Evolutionary conservation across 2,329 filamentous ascomycete species (phyloP).

Genomic region (Neonectria neomacrospora): DNA sequence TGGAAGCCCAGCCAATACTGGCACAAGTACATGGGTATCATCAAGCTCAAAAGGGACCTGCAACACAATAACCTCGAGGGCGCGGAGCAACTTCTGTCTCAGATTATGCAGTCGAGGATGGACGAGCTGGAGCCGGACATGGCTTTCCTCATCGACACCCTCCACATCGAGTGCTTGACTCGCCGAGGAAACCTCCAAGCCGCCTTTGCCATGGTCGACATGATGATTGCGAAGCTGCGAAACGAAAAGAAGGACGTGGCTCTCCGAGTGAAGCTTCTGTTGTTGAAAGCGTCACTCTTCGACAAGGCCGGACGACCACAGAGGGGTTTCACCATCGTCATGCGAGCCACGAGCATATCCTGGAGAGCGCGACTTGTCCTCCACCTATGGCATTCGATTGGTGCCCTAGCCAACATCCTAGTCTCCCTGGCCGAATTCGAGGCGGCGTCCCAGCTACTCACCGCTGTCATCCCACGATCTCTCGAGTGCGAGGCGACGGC

Average conservation of each 20-base stretch:
- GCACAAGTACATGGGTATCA: constrained; percentile 72
- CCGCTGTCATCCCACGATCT: constrained; percentile 78
- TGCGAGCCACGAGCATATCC: constrained; percentile 80
- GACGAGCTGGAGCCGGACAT: constrained; percentile 65
- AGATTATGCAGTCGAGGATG: constrained; percentile 62
- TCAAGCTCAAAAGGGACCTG: constrained; percentile 72
- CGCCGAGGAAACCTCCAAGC: constrained; percentile 59
- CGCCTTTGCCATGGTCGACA: constrained; percentile 61
- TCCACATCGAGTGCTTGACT: constrained; percentile 63
- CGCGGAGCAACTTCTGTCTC: constrained; percentile 61
- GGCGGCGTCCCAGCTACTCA: constrained; percentile 71
- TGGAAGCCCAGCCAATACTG: constrained; percentile 83
- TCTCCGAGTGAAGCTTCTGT: constrained; percentile 76
- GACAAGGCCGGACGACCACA: constrained; percentile 75
- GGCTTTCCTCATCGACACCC: constrained; percentile 60
- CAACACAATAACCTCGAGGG: constrained; percentile 64
- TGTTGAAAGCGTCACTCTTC: constrained; percentile 78
- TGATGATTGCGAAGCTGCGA: constrained; percentile 54
- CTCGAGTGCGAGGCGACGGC: constrained; percentile 75
- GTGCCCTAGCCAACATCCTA: constrained; percentile 74
- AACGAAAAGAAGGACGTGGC: constrained; percentile 66
- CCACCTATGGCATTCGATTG: constrained; percentile 78
- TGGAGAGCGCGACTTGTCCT: constrained; percentile 75
- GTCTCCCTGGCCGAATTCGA: constrained; percentile 76
- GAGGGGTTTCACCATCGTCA: constrained; percentile 79